Base-by-base conservation (phyloP, 2,329 filamentous ascomycete genomes). In the Claviceps sp. region DNA sequence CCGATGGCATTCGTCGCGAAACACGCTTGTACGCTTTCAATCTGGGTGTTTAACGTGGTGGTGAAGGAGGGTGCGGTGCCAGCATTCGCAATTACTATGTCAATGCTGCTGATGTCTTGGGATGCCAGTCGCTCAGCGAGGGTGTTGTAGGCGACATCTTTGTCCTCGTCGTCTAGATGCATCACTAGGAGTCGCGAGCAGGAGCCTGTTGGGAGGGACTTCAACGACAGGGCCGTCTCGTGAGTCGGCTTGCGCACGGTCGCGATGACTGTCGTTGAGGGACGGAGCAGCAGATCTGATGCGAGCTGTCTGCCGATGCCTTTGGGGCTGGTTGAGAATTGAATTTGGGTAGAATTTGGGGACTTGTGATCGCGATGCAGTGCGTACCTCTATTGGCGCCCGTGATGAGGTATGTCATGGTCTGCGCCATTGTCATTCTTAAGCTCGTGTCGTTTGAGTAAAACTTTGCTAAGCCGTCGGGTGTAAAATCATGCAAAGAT, bases 81-180 rank as follows among this genome's bases (percentile, higher is more conserved):
- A 5, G 76, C 75, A 58, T 79, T 80, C 50, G 76, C 71, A 50
- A 81, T 70, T 4, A 79, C 69, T 9, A 76, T 59, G 57, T 80
- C 75, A 4, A 80, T 60, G 36, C 64, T 58, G 6, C 58, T 55
- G 51, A 79, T 69, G 6, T 60, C 47, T 6, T 26, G 7, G 5
- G 56, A 47, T 13, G 16, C 36, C 3, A 54, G 36, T 16, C 45
- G 50, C 5, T 29, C 13, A 2, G 50, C 29, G 1, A 61, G 55
- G 0, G 72, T 59, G 2, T 60, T 54, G 16, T 60, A 45, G 2
- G 68, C 57, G 8, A 67, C 67, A 14, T 56, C 56, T 14, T 55
- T 57, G 1, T 69, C 57, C 50, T 70, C 68, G 1, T 59, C 54
- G 7, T 64, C 59, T 3, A 63, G 62, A 3, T 55, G 56, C 26